Evolutionary conservation across 306 rosid genomes (phyloP).

Genomic region (Lathyrus aphaca): DNA sequence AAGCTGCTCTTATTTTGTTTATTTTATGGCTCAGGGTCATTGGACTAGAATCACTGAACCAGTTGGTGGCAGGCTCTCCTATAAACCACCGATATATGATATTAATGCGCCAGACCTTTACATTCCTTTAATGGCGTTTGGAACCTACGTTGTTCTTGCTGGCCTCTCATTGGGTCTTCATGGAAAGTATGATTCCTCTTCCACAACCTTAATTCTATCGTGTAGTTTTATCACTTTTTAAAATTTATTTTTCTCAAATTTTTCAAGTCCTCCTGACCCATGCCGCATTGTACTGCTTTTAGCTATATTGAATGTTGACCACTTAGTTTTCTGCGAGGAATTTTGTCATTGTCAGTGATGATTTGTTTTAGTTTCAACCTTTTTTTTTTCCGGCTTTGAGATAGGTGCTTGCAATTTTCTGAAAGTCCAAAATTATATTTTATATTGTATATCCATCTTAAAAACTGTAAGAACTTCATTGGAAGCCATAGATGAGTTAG

Average conservation of each 20-base stretch:
- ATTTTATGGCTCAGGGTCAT: conserved; percentile 72
- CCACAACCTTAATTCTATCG: conserved; percentile 1
- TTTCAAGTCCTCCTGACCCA: background rate
- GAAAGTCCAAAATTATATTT: background rate
- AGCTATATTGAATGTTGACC: background rate
- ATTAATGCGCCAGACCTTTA: conserved; percentile 97
- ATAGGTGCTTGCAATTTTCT: background rate
- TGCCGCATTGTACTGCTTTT: background rate
- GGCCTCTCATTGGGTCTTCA: conserved; percentile 93
- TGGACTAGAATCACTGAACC: conserved; percentile 99
- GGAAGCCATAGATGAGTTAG: conserved; percentile 3
- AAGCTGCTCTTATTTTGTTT: conserved; percentile 8
- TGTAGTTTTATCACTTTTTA: background rate
- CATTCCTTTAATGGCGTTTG: conserved; percentile 96
- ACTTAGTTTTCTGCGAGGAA: conserved; percentile 4
- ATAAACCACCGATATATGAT: conserved; percentile 93
- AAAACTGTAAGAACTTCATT: background rate
- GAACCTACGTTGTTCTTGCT: conserved; percentile 90
- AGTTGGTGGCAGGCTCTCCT: conserved; percentile 93
- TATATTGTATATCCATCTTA: conserved; percentile 13
- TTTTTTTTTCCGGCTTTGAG: background rate
- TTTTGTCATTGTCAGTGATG: background rate
- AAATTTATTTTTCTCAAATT: conserved; percentile 20
- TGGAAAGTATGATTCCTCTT: conserved; percentile 69
- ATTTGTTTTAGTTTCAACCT: background rate